Evolutionary conservation across 2,329 filamentous ascomycete genomes (phyloP).

Genomic region (Fusarium transvaalense): DNA sequence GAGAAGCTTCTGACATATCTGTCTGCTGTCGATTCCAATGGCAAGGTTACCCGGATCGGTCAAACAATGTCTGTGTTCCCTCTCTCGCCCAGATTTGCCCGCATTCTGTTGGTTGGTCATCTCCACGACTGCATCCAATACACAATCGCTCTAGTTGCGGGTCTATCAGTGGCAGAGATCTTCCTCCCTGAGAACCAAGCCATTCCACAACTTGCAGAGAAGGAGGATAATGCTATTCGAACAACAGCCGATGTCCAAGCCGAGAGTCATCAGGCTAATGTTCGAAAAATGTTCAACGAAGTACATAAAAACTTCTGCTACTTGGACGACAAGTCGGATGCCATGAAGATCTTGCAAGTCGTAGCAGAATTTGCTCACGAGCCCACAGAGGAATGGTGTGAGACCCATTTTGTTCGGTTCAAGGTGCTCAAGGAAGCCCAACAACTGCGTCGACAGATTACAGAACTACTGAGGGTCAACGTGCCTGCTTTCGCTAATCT

Average conservation of each 20-base stretch:
- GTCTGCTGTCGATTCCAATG: constrained; percentile 78
- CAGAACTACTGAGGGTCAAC: constrained; percentile 81
- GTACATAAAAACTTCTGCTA: constrained; percentile 84
- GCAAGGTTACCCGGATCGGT: constrained; percentile 83
- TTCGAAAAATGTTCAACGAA: constrained; percentile 72
- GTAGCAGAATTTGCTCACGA: constrained; percentile 88
- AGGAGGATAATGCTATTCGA: constrained; percentile 63
- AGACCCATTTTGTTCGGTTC: constrained; percentile 83
- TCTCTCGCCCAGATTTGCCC: constrained; percentile 88
- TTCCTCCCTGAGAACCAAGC: constrained; percentile 87
- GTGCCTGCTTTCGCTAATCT: constrained; percentile 74
- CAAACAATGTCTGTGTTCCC: constrained; percentile 89
- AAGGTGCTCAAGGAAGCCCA: constrained; percentile 90
- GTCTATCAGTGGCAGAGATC: constrained; percentile 87
- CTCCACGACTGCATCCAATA: constrained; percentile 85
- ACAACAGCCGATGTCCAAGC: constrained; percentile 77
- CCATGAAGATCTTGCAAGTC: constrained; percentile 89
- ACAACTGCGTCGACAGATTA: constrained; percentile 86
- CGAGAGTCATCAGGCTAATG: constrained; percentile 75
- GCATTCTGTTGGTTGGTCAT: constrained; percentile 91
- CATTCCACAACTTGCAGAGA: constrained; percentile 67
- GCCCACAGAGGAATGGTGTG: constrained; percentile 79
- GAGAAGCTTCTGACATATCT: constrained; percentile 90
- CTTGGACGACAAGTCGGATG: constrained; percentile 86
- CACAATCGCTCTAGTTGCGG: constrained; percentile 88